Conservation (phyloP, 495 filamentous ascomycete species). For the Massariosphaeria phaeospora region DNA sequence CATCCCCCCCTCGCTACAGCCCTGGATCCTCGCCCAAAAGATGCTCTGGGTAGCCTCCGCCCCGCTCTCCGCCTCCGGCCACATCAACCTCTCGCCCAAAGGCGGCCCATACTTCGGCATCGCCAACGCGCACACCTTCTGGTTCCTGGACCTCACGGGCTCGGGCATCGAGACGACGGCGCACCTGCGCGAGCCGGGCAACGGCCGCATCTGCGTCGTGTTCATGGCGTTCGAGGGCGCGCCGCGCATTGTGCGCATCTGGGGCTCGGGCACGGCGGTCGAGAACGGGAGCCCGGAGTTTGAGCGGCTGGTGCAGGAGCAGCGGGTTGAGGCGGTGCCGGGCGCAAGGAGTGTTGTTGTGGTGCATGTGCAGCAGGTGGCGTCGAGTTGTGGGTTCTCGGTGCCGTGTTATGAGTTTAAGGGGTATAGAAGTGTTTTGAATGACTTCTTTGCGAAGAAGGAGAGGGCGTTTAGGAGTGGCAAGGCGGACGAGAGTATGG, state of each 20-base stretch:
- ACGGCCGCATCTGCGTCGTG: slow-evolving; percentile 37
- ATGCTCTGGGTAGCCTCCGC: slow-evolving; percentile 37
- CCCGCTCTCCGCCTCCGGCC: slow-evolving; percentile 31
- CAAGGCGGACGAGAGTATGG: slow-evolving; percentile 48
- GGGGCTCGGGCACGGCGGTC: slow-evolving; percentile 33
- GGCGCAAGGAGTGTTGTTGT: slow-evolving; percentile 33
- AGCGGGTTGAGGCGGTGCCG: slow-evolving; percentile 30
- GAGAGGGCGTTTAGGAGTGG: slow-evolving; percentile 43
- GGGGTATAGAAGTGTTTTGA: slow-evolving; percentile 45
- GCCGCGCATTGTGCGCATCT: slow-evolving; percentile 36
- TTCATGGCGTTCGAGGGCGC: slow-evolving; percentile 36
- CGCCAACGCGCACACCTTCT: slow-evolving; percentile 30
- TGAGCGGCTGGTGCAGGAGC: slow-evolving; percentile 23
- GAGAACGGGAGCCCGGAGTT: slow-evolving; percentile 33
- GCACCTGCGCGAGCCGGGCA: slow-evolving; percentile 37
- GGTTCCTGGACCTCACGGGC: slow-evolving; percentile 37
- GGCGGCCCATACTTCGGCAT: slow-evolving; percentile 38
- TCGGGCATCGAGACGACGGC: slow-evolving; percentile 36
- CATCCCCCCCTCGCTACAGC: slow-evolving; percentile 29
- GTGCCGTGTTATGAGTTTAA: slow-evolving; percentile 53
- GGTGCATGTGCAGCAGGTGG: slow-evolving; percentile 38
- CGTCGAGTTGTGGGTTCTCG: slow-evolving; percentile 47
- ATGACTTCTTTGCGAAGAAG: slow-evolving; percentile 48
- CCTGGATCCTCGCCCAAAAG: slow-evolving; percentile 36
- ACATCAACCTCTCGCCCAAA: slow-evolving; percentile 40